phyloP scores from a whole-genome alignment of 1,139 yeast genomes.

The Candida neerlandica region DNA sequence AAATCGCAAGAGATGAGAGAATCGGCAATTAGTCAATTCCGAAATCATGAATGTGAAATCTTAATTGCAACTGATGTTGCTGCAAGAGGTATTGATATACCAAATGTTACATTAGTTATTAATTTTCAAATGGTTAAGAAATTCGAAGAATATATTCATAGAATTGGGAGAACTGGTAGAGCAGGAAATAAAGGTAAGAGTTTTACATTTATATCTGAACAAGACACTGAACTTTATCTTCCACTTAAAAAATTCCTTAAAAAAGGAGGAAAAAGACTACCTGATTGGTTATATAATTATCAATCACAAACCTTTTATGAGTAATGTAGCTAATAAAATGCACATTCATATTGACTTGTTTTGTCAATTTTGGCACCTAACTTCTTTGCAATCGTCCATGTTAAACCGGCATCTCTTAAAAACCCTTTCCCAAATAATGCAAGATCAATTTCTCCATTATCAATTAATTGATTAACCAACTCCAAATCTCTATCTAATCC shows the following conservation, averaged over 20 bases:
- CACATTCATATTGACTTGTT: slow-evolving; percentile 13
- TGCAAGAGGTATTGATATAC: slow-evolving; percentile 93
- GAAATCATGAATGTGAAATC: slow-evolving; percentile 60
- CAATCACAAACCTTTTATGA: slow-evolving; percentile 20
- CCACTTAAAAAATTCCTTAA: slow-evolving; percentile 55
- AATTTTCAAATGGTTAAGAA: slow-evolving; percentile 81
- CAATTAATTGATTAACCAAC: slow-evolving; percentile 40
- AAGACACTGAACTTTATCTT: slow-evolving; percentile 54
- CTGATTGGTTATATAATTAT: slow-evolving; percentile 51
- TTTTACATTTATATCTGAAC: slow-evolving; percentile 61
- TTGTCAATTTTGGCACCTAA: slow-evolving; percentile 41
- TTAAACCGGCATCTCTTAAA: slow-evolving; percentile 49
- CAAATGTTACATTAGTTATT: slow-evolving; percentile 79
- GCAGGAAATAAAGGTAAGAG: slow-evolving; percentile 84
- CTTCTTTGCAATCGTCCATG: slow-evolving; percentile 49
- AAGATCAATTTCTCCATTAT: slow-evolving; percentile 46
- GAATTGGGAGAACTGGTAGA: slow-evolving; percentile 96
- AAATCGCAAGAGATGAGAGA: slow-evolving; percentile 89
- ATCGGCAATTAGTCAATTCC: slow-evolving; percentile 65
- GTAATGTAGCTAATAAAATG: slow-evolving; percentile 6
- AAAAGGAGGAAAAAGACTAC: slow-evolving; percentile 52
- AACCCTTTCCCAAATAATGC: slow-evolving; percentile 48
- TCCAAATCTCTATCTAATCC: slow-evolving; percentile 31
- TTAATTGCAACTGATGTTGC: slow-evolving; percentile 95
- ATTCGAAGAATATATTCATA: slow-evolving; percentile 84